Conservation (phyloP, 139 green algal genomes). For the Raphidocelis subcapitata region DNA sequence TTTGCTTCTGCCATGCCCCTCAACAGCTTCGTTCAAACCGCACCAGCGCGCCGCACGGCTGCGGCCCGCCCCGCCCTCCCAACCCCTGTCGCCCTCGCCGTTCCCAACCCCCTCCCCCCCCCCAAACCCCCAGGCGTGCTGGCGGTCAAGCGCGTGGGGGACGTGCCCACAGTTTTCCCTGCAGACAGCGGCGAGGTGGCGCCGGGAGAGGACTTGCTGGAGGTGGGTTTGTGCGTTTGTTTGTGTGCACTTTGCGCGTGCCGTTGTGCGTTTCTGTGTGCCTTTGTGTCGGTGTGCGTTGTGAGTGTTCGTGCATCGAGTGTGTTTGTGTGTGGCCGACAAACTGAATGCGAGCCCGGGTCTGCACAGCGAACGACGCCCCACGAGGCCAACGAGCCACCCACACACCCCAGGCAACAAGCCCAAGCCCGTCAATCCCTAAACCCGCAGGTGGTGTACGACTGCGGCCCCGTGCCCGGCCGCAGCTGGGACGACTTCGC, state of each 20-base stretch:
- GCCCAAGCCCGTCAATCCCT: too few relatives aligned
- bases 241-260: neutral
- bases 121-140: slow-evolving; percentile 46
- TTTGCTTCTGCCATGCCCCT: neutral
- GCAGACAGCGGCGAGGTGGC: slow-evolving; percentile 60
- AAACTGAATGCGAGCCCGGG: too few relatives aligned
- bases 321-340: too few relatives aligned
- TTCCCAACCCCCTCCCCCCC: neutral
- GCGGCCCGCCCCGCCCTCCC: too few relatives aligned
- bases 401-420: too few relatives aligned
- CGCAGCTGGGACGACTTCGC: slow-evolving; percentile 73
- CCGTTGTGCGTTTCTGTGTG: neutral
- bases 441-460: slow-evolving; percentile 65
- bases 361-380: too few relatives aligned
- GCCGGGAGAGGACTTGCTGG: slow-evolving; percentile 66
- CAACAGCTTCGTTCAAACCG: neutral
- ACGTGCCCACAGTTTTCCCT: slow-evolving; percentile 79
- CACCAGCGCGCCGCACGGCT: neutral
- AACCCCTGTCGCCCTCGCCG: too few relatives aligned
- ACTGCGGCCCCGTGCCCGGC: slow-evolving; percentile 58
- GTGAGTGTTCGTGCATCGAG: too few relatives aligned
- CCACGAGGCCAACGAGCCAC: too few relatives aligned
- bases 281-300: neutral
- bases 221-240: slow-evolving; percentile 16
- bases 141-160: slow-evolving; percentile 72